phyloP scores from a whole-genome alignment of 2,329 filamentous ascomycete species.

The Neonectria sp. region DNA sequence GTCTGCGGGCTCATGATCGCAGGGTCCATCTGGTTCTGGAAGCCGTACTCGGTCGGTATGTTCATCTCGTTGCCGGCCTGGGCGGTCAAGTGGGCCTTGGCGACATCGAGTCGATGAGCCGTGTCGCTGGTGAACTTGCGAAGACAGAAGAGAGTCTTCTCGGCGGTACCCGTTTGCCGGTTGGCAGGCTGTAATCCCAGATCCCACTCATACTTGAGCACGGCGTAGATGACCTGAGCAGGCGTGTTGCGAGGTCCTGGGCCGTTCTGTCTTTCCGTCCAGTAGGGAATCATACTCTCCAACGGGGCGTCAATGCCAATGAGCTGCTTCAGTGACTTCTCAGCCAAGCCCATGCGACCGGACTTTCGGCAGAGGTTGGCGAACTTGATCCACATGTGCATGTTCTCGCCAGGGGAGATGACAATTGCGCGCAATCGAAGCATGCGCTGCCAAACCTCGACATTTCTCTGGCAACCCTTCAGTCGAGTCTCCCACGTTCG shows the following conservation, averaged over 20 bases:
- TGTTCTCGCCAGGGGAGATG: conserved; percentile 91
- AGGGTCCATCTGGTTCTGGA: conserved; percentile 63
- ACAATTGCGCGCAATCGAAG: conserved; percentile 94
- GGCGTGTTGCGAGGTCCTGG: conserved; percentile 62
- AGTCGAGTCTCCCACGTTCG: conserved; percentile 96
- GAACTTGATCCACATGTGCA: conserved; percentile 99
- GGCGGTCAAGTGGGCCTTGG: conserved; percentile 64
- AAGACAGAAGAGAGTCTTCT: conserved; percentile 72
- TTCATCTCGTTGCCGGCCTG: conserved; percentile 64
- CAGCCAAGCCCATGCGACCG: conserved; percentile 91
- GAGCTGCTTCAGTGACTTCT: conserved; percentile 94
- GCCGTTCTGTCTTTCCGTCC: conserved; percentile 56
- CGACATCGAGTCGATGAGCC: conserved; percentile 68
- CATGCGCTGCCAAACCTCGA: conserved; percentile 99
- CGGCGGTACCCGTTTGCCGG: conserved; percentile 61
- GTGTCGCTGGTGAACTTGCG: conserved; percentile 74
- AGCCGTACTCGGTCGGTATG: conserved; percentile 63
- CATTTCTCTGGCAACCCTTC: conserved; percentile 95
- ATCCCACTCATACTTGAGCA: conserved; percentile 97
- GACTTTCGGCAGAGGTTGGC: conserved; percentile 98
- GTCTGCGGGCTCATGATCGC: conserved; percentile 64
- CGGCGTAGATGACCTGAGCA: conserved; percentile 94
- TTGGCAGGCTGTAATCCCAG: conserved; percentile 74
- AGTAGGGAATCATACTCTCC: conserved; percentile 73
- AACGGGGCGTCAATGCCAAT: conserved; percentile 79